Evolutionary conservation across 2,329 filamentous ascomycete species (phyloP), one percentile per base, ranked within the genome.

Genomic region (Alternaria panax): DNA sequence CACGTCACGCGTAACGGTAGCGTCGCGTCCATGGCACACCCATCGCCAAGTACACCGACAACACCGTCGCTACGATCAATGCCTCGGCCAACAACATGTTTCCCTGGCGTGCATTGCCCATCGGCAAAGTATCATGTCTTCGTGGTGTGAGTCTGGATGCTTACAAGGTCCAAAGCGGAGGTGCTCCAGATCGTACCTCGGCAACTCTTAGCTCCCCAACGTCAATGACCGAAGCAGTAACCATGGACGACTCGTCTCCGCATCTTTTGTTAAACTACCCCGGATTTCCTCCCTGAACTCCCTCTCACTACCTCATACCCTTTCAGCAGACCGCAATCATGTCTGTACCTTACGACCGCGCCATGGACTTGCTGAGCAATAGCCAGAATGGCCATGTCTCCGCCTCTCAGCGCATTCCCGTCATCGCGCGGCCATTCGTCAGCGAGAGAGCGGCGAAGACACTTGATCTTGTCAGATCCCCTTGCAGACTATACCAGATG

Each of bases 381-480:
- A 73, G 68, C 61, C 67, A 76, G 42, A 69, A 75, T 57, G 72
- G 72, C 62, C 76, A 80, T 59, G 63, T 78, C 48, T 60, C 74
- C 52, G 86, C 87, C 68, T 84, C 85, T 74, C 70, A 84, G 76
- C 78, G 79, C 61, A 87, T 89, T 60, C 87, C 87, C 41, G 78
- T 80, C 56, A 85, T 89, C 68, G 87, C 85, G 40, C 77, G 80
- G 62, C 84, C 84, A 25, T 87, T 85, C 78, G 92, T 97, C 68
- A 96, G 92, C 81, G 92, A 96, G 60, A 85, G 87, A 73, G 93
- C 93, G 52, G 92, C 90, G 81, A 88, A 91, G 84, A 92, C 90
- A 28, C 83, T 97, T 67, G 93, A 97, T 75, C 77, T 92, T 66
- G 87, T 88, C 81, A 53, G 79, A 18, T 18, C 18, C 22, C 24